Conservation (phyloP, 495 filamentous ascomycete species). For the Xylaria longipes region DNA sequence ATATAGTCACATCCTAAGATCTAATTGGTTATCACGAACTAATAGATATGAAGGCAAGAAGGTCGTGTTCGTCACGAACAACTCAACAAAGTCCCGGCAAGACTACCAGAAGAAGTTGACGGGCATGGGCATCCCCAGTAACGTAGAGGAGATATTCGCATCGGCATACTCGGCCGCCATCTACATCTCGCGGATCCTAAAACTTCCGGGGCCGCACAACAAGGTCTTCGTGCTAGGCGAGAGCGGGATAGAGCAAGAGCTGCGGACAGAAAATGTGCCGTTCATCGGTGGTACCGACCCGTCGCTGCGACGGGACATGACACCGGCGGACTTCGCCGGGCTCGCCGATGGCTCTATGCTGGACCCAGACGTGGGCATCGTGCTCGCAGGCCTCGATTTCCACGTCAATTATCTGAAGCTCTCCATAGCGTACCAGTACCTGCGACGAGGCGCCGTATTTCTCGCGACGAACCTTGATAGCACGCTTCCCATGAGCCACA, state of each 20-base stretch:
- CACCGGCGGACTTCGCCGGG: conserved; percentile 74
- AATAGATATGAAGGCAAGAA: conserved; percentile 70
- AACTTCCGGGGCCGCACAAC: conserved; percentile 75
- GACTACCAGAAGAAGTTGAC: conserved; percentile 93
- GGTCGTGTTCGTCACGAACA: conserved; percentile 97
- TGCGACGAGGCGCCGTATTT: conserved; percentile 83
- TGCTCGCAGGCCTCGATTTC: conserved; percentile 89
- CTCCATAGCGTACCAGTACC: conserved; percentile 81
- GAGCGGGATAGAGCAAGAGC: conserved; percentile 87
- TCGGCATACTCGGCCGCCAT: conserved; percentile 94
- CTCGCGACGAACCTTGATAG: conserved; percentile 92
- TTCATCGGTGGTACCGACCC: conserved; percentile 92
- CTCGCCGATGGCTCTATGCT: conserved; percentile 78
- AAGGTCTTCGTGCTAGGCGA: conserved; percentile 96
- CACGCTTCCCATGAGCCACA: conserved; percentile 78
- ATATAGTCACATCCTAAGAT: background rate
- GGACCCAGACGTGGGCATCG: conserved; percentile 86
- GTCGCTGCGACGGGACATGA: conserved; percentile 73
- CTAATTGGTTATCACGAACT: conserved; percentile 15
- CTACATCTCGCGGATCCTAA: conserved; percentile 92
- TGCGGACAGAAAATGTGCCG: conserved; percentile 74
- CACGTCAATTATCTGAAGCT: conserved; percentile 95
- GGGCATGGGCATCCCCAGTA: conserved; percentile 77
- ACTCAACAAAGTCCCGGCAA: conserved; percentile 92
- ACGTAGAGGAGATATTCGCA: conserved; percentile 89